These are phyloP conservation scores for Pseudogymnoascus sp. DNA, from an alignment of 2,329 filamentous ascomycete genomes.

Conservation along the genomic window DNA sequence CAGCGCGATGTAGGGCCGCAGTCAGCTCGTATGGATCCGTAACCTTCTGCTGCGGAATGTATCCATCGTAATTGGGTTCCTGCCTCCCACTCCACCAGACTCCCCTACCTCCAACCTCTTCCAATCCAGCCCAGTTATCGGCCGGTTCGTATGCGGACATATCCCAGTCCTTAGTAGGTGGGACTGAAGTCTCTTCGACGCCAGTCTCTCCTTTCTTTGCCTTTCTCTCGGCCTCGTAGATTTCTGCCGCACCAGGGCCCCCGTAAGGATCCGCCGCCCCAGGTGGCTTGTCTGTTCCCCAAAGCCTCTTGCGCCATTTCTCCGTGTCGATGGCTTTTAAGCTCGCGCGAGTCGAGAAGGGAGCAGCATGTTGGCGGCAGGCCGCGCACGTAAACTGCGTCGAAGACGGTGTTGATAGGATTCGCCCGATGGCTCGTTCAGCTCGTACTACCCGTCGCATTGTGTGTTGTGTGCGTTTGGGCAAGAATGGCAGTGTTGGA, in stretches of 20 bases:
- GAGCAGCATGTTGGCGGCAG: slow-evolving; percentile 22
- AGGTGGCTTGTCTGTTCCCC: slow-evolving; percentile 43
- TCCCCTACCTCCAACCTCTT: slow-evolving; percentile 44
- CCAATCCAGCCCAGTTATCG: slow-evolving; percentile 44
- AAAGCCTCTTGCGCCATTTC: slow-evolving; percentile 39
- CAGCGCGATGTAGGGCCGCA: slow-evolving; percentile 44
- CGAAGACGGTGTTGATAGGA: background rate
- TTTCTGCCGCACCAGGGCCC: slow-evolving; percentile 24
- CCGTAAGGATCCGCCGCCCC: slow-evolving; percentile 42
- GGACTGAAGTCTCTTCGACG: background rate
- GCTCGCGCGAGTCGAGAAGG: slow-evolving; percentile 25
- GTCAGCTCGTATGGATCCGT: slow-evolving; percentile 31
- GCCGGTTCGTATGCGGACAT: slow-evolving; percentile 37
- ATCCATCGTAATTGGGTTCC: slow-evolving; percentile 32
- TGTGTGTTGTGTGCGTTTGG: slow-evolving; percentile 1
- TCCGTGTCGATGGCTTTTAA: slow-evolving; percentile 32
- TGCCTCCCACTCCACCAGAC: slow-evolving; percentile 29
- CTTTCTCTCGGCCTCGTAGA: slow-evolving; percentile 24
- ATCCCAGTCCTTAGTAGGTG: slow-evolving; percentile 9
- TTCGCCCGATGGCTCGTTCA: background rate
- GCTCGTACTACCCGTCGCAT: slow-evolving; percentile 2
- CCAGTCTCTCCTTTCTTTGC: slow-evolving; percentile 11
- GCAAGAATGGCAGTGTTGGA: background rate
- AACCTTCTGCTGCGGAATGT: slow-evolving; percentile 32
- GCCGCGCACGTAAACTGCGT: slow-evolving; percentile 18